Evolutionary conservation across 2,329 filamentous ascomycete species (phyloP).

Genomic region (Alternaria viburni): DNA sequence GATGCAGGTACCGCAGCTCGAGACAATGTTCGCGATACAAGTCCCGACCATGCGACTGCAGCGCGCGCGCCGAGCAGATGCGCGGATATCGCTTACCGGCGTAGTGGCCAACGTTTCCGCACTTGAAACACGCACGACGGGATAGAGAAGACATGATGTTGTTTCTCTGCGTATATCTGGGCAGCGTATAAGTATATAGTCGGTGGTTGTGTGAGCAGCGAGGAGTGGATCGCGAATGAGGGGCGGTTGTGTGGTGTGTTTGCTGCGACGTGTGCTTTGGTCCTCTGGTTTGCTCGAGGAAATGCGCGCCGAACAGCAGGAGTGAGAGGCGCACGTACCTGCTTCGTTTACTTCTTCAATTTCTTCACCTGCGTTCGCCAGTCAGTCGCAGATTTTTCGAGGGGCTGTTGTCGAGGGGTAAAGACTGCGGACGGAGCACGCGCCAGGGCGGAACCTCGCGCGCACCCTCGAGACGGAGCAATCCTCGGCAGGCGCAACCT

Average conservation of each 20-base stretch:
- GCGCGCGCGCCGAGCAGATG: constrained; percentile 21
- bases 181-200: constrained; percentile 26
- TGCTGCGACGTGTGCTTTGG: constrained; percentile 22
- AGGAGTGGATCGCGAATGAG: constrained; percentile 21
- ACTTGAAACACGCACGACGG: constrained; percentile 62
- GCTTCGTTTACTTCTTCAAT: constrained; percentile 34
- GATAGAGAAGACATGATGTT: constrained; percentile 59
- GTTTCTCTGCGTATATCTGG: constrained; percentile 41
- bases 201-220: constrained; percentile 14
- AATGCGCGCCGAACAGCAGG: constrained; percentile 3
- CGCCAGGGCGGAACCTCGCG: constrained; percentile 20
- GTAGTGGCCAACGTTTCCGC: constrained; percentile 61
- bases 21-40: constrained; percentile 20
- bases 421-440: constrained; percentile 27
- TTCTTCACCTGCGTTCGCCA: constrained; percentile 40
- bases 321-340: constrained; percentile 32
- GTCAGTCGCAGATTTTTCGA: constrained; percentile 43
- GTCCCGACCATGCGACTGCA: constrained; percentile 24
- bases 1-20: constrained; percentile 17
- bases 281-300: not conserved
- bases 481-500: constrained; percentile 22
- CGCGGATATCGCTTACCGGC: constrained; percentile 50
- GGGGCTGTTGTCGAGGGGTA: constrained; percentile 34
- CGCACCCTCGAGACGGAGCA: constrained; percentile 2
- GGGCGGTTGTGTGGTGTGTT: constrained; percentile 29